Evolutionary conservation across 352 stramenopile species (phyloP), one percentile per base, ranked within the genome.

Genomic region (Phytopythium oedochilum): DNA sequence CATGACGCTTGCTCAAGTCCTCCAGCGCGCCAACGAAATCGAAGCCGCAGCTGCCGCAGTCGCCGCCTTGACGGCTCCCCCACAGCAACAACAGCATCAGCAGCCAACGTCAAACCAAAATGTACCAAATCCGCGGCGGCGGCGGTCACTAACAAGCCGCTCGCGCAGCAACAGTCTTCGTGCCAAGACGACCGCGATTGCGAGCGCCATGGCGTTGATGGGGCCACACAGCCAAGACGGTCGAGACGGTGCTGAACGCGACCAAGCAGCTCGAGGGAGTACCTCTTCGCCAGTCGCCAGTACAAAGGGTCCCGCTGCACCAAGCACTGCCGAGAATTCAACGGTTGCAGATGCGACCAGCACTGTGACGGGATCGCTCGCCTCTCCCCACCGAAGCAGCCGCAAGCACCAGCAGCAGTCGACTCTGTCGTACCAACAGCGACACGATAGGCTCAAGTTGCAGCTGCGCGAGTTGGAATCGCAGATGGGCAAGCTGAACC

Each of bases 81-180:
- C 59, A 32, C 52, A 32, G 12, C 48, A 36, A 15, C 51, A 45
- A 26, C 46, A 35, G 20, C 31, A 53, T 34, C 38, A 47, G 23
- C 39, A 48, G 7, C 38, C 31, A 0, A 14, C 47, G 20, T 39
- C 38, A 44, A 59, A 45, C 9, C 50, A 66, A 4, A 83, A 83
- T 35, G 23, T 78, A 31, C 66, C 73, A 0, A 81, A 78, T 39
- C 53, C 64, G 36, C 69, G 71, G 5, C 64, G 78, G 36, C 70
- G 78, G 23, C 86, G 83, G 46, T 89, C 78, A 0, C 52, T 82
- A 17, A 75, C 75, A 25, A 83, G 65, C 23, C 78, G 83, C 12
- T 75, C 72, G 26, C 66, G 83, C 9, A 92, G 76, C 52, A 89
- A 89, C 45, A 89, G 77, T 6, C 57, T 88, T 29, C 65, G 71